Evolutionary conservation across 352 stramenopile species (phyloP), one percentile per base, ranked within the genome.

Genomic region (Phytopythium helicoides): DNA sequence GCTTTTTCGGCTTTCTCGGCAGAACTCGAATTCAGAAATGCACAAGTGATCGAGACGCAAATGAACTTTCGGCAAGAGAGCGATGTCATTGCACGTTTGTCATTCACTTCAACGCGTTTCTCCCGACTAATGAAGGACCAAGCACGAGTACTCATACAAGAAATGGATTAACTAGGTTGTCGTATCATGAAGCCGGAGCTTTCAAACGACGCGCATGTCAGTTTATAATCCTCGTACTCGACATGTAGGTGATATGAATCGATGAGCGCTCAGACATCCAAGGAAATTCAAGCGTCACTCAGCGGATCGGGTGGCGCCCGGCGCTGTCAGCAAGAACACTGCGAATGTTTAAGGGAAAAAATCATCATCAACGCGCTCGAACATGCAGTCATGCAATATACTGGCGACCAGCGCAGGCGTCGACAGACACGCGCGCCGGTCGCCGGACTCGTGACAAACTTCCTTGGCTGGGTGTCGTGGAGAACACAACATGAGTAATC

Each of bases 401-500:
- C 12, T 49, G 39, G 21, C 28, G 23, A 18, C 18, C 8, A n/a
- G n/a, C n/a, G n/a, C n/a, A n/a, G 19, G 64, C 38, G 62, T 81
- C 76, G 47, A 88, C 2, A 77, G 76, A 83, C 73, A 73, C 71
- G 48, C 11, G 34, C 21, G 8, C 21, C 21, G 6, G 36, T 6
- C 28, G 3, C 3, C n/a, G 16, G 45, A 5, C 3, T 15, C 45
- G 38, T 58, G 50, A 58, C 37, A 11, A 37, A 47, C 51, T 50
- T 81, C 69, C 40, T 59, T 33, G 22, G 23, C 39, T 71, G 77
- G 75, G 79, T 90, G 82, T 92, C 82, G 79, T 87, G 82, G 80
- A 93, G 82, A 93, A 93, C 82, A 93, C 82, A 84, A 93, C 81
- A 87, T 93, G 82, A 93, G 82, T 93, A 88, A 93, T 89, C 82